These are phyloP conservation scores for Picochlorum sp. DNA, from an alignment of 139 green algal genomes.

Conservation along the genomic window DNA sequence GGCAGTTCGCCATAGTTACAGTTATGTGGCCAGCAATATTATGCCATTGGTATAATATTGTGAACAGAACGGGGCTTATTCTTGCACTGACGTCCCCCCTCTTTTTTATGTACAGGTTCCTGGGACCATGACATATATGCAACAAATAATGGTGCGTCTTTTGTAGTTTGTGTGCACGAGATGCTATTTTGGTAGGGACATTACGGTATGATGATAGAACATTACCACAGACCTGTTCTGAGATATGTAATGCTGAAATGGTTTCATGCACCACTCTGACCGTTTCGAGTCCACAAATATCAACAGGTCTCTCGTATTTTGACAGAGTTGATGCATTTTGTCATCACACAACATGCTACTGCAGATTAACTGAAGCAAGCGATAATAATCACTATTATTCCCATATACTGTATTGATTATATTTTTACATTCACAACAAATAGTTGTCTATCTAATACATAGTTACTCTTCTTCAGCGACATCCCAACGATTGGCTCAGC, in stretches of 20 bases:
- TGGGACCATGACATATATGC: not conserved
- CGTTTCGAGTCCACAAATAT: not conserved
- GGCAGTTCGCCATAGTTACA: conserved; percentile 94
- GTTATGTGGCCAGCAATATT: conserved; percentile 87
- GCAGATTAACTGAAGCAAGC: no score
- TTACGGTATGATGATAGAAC: conserved; percentile 26
- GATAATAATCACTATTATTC: no score
- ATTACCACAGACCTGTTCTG: conserved; percentile 50
- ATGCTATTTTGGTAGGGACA: not conserved
- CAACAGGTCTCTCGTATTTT: not conserved
- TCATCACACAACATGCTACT: no score
- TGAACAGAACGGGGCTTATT: conserved; percentile 98
- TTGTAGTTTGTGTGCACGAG: not conserved
- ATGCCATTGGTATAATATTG: conserved; percentile 31
- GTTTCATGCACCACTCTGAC: conserved; percentile 43
- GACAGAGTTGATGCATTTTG: not conserved
- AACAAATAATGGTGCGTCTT: not conserved
- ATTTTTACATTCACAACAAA: no score
- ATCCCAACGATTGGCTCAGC: conserved; percentile 22
- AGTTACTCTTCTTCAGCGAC: conserved; percentile 16
- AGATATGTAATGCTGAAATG: conserved; percentile 13
- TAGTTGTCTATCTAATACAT: not conserved
- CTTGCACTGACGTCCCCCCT: conserved; percentile 76
- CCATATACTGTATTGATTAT: no score
- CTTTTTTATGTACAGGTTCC: not conserved